phyloP scores from a whole-genome alignment of 164 flowering plant genomes.

The Cinnamomum chago region DNA sequence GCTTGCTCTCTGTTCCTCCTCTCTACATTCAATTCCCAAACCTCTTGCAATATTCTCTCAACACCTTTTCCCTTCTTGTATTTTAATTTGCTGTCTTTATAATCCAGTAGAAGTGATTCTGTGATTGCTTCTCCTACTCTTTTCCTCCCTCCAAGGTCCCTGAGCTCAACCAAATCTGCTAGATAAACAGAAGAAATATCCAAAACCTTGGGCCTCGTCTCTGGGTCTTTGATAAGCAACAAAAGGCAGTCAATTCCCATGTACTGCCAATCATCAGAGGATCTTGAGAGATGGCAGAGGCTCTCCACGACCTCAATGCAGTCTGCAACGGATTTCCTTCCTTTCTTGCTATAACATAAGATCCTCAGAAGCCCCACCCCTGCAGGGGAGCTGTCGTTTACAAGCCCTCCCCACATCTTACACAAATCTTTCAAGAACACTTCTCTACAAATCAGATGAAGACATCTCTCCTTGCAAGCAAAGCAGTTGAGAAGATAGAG shows the following conservation, averaged over 20 bases:
- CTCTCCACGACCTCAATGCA: constrained; percentile 30
- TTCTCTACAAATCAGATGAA: constrained; percentile 45
- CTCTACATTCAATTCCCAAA: constrained; percentile 44
- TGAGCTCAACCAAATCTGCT: constrained; percentile 53
- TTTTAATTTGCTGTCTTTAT: constrained; percentile 17
- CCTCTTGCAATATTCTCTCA: constrained; percentile 24
- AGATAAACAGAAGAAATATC: constrained; percentile 37
- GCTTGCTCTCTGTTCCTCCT: constrained; percentile 41
- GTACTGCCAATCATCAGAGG: constrained; percentile 93
- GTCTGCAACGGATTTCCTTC: constrained; percentile 46
- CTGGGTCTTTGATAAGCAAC: constrained; percentile 53
- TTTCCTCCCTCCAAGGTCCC: constrained; percentile 38
- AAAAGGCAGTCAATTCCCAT: constrained; percentile 78
- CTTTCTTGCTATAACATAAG: constrained; percentile 54
- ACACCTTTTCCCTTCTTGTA: constrained; percentile 12
- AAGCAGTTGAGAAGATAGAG: constrained; percentile 69
- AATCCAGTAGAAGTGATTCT: constrained; percentile 32
- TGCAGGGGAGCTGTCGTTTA: constrained; percentile 52
- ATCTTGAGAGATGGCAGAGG: constrained; percentile 65
- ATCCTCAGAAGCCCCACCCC: constrained; percentile 68
- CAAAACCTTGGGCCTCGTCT: constrained; percentile 50
- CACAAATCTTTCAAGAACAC: constrained; percentile 47
- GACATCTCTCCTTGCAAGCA: constrained; percentile 43
- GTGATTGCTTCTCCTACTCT: constrained; percentile 52
- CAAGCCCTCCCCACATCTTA: constrained; percentile 78